Base-by-base conservation (phyloP, 1,284 basidiomycete genomes). In the Microstroma glucosiphilum region DNA sequence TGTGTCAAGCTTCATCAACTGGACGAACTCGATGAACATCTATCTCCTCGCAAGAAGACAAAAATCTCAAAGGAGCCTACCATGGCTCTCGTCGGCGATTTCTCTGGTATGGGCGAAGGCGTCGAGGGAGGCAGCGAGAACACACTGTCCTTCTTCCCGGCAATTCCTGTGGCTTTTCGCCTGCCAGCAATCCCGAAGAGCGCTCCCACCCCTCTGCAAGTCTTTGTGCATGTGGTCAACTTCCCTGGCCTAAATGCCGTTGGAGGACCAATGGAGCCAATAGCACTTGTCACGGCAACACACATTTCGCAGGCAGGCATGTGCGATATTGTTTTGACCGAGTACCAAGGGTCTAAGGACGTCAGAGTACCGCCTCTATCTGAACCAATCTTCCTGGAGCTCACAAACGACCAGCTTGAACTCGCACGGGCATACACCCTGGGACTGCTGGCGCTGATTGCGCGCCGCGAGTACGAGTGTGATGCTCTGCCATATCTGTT, bases 1-100 rank as follows among this genome's bases (percentile, higher is more conserved):
- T 67, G 68, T 48, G 49, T 61, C 48, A 57, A 62, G 53, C 59
- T 73, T 15, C 57, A 66, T 15, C 40, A 61, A 46, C 25, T 70
- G 7, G 64, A 60, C 9, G 68, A 67, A 42, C 60, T 73, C 40
- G 71, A 73, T n/a, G 63, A 68, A 12, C 63, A 62, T 56, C 53
- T 71, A 12, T 64, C 69, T 60, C 70, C 66, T 2, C 61, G 61
- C 46, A 42, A 59, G 15, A 48, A 40, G 11, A 49, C 40, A n/a
- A 58, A 48, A 41, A 25, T 26, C 21, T 23, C 25, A 4, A 15
- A 19, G 6, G 21, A 19, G 17, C 21, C 25, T 19, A 54, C 51
- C 21, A 25, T 13, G 21, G 51, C 51, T 6, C 51, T 54, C 6
- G 13, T 15, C 6, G n/a, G 25, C 6, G 25, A 54, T 13, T 26